These are phyloP conservation scores for Paecilomyces formosus DNA, from an alignment of 2,329 filamentous ascomycete species.

Conservation along the genomic window DNA sequence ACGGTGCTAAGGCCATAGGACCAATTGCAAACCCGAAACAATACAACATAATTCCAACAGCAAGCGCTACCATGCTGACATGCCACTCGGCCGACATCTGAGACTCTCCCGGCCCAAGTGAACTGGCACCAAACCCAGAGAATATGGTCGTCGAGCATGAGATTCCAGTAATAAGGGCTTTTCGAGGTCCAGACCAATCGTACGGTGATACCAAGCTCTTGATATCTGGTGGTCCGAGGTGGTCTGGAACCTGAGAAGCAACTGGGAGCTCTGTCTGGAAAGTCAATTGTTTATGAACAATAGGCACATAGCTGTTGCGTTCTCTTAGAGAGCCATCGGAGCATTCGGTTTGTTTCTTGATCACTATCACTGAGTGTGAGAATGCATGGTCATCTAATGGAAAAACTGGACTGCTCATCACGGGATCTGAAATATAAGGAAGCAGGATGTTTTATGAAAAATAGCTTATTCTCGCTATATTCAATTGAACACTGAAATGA, in stretches of 20 bases:
- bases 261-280: not conserved
- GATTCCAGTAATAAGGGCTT: not conserved
- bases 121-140: not conserved
- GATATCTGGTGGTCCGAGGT: not conserved
- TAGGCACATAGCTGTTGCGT: not conserved
- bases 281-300: not conserved
- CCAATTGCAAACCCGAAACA: slow-evolving; percentile 1
- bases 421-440: not conserved
- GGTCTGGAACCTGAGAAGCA: not conserved
- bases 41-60: not conserved
- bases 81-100: slow-evolving; percentile 1
- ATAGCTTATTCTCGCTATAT: not conserved
- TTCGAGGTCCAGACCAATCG: not conserved
- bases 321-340: not conserved
- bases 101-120: not conserved
- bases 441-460: not conserved
- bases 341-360: not conserved
- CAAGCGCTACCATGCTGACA: not conserved
- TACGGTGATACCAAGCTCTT: not conserved
- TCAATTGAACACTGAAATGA: not conserved
- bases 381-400: not conserved
- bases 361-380: not conserved
- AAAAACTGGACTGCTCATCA: not conserved
- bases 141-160: not conserved
- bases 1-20: slow-evolving; percentile 56